These are phyloP conservation scores for Prunus fruticosa DNA, from an alignment of 306 rosid genomes.

Conservation along the genomic window DNA sequence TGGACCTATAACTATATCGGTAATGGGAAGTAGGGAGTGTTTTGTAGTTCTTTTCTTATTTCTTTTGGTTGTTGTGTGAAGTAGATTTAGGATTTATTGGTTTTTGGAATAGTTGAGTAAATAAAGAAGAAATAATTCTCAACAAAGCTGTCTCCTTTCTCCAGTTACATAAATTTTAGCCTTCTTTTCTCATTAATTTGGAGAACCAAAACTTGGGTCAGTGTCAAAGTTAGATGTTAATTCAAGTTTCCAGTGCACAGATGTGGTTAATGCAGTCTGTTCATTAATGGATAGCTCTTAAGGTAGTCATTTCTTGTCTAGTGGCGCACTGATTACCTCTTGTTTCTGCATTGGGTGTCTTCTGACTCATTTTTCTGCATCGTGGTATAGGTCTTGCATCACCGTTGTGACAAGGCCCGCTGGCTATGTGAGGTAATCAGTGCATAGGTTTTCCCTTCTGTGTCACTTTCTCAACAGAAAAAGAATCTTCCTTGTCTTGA, in stretches of 20 bases:
- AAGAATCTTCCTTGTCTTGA: slow-evolving; percentile 30
- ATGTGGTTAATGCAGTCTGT: background rate
- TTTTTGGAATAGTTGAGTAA: background rate
- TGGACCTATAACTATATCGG: background rate
- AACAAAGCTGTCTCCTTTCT: background rate
- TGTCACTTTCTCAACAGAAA: slow-evolving; percentile 31
- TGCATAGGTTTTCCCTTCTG: slow-evolving; percentile 33
- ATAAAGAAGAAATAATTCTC: background rate
- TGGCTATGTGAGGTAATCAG: slow-evolving; percentile 45
- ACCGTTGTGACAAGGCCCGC: slow-evolving; percentile 76
- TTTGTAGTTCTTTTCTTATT: background rate
- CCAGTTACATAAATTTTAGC: background rate
- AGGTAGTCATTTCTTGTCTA: background rate
- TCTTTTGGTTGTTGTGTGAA: background rate
- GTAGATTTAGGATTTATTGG: background rate
- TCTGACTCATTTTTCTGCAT: slow-evolving; percentile 53
- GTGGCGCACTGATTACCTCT: slow-evolving; percentile 18
- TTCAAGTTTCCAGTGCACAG: background rate
- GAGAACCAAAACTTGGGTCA: background rate
- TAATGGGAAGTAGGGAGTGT: background rate
- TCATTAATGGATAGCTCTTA: background rate
- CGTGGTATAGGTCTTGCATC: slow-evolving; percentile 73
- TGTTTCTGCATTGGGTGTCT: slow-evolving; percentile 15
- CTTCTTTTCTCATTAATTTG: background rate
- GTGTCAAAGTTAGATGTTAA: background rate